Base-by-base conservation (phyloP, 495 filamentous ascomycete species). In the Xylaria sp. region DNA sequence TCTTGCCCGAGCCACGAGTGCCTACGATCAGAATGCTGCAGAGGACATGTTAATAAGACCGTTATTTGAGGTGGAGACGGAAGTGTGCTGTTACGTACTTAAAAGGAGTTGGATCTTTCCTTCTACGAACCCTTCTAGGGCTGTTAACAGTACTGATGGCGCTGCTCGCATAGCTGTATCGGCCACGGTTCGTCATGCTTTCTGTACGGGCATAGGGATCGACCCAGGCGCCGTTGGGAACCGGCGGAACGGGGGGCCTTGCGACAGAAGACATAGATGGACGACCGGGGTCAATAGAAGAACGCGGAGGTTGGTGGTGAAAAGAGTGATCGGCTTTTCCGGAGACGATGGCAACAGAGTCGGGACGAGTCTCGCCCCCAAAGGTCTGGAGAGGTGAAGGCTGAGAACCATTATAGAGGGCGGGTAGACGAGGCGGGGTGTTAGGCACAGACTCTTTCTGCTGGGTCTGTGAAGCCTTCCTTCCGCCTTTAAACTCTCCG, bases 31-130 rank as follows among this genome's bases (percentile, higher is more conserved):
- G 89, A 70, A 98, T 89, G 79, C 96, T 99, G 65, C n/a, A 37
- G 35, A 71, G 17, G 26, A 40, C 26, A 19, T 5, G 37, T 67
- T 61, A 52, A 68, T 65, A 31, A 40, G 74, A 11, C 75, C 68
- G n/a, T 46, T n/a, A n/a, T n/a, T 66, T 33, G n/a, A 43, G 33
- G 41, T 1, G 11, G 15, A 50, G 55, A 55, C 5, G 71, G 31
- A 40, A 59, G 29, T 46, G 70, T 15, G 62, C 3, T 69, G 15
- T 62, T 50, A 85, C 95, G 88, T 85, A 99, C 96, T 99, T 99
- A 87, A 98, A 98, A 8, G 96, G 93, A 7, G 94, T 98, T 26
- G 96, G 96, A 77, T 99, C 96, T 85, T 96, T 97, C 83, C 96
- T 92, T 80, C 96, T 90, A 73, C 96, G 89, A 59, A 98, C 90